Evolutionary conservation across 768 basidiomycete genomes (phyloP).

Genomic region (Auriscalpium vulgare): DNA sequence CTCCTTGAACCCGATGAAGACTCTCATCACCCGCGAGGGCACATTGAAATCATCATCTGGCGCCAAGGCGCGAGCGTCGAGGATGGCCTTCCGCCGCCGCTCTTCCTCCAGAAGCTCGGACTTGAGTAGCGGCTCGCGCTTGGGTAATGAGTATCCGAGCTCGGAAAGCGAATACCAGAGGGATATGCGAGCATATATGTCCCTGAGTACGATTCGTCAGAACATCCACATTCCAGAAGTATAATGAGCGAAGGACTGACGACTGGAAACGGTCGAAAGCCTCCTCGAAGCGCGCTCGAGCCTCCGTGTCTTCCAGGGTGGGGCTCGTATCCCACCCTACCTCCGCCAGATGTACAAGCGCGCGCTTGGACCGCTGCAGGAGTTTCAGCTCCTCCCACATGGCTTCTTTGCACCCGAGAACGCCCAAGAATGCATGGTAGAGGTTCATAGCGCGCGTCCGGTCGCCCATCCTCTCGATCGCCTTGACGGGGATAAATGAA

Average conservation of each 20-base stretch:
- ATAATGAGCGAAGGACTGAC: conserved; percentile 6
- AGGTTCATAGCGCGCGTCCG: conserved; percentile 67
- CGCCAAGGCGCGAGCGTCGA: conserved; percentile 45
- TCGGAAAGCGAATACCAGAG: conserved; percentile 56
- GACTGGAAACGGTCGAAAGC: conserved; percentile 11
- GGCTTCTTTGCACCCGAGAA: conserved; percentile 61
- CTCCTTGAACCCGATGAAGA: conserved; percentile 51
- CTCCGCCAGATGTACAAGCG: conserved; percentile 33
- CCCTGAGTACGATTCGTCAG: conserved; percentile 28
- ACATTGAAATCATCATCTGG: conserved; percentile 40
- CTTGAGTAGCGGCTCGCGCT: conserved; percentile 55
- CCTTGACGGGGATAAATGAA: conserved; percentile 10
- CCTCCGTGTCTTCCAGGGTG: conserved; percentile 8
- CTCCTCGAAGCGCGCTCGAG: conserved; percentile 10
- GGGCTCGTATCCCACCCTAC: conserved; percentile 57
- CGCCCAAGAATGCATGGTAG: conserved; percentile 50
- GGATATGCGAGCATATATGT: conserved; percentile 57
- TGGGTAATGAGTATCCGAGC: conserved; percentile 51
- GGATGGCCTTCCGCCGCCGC: conserved; percentile 50
- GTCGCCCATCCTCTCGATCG: conserved; percentile 39
- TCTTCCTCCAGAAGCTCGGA: conserved; percentile 66
- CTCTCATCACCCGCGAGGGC: conserved; percentile 52
- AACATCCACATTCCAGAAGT: background rate
- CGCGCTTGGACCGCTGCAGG: conserved; percentile 47
- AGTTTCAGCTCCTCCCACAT: conserved; percentile 73